Evolutionary conservation across 129 eudicot genomes (phyloP).

Genomic region (Daucus carota): DH1_v3.0 NC_030381.2:5076501-5077000

Average conservation of each 20-base stretch:
- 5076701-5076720: background rate
- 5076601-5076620: background rate
- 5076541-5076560: background rate
- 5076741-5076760: background rate
- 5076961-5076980: too few species aligned
- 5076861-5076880: too few species aligned
- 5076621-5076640: conserved; percentile 1
- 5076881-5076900: too few species aligned
- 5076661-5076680: background rate
- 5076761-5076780: too few species aligned
- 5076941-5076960: too few species aligned
- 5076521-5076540: background rate
- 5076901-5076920: too few species aligned
- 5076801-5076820: too few species aligned
- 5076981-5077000: too few species aligned
- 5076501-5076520: background rate
- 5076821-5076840: too few species aligned
- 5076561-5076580: background rate
- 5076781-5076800: too few species aligned
- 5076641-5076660: background rate
- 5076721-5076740: background rate
- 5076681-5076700: background rate
- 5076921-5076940: too few species aligned
- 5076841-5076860: too few species aligned
- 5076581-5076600: background rate